Conservation (phyloP, 2,329 filamentous ascomycete species). For the Sporothrix curviconia region DNA sequence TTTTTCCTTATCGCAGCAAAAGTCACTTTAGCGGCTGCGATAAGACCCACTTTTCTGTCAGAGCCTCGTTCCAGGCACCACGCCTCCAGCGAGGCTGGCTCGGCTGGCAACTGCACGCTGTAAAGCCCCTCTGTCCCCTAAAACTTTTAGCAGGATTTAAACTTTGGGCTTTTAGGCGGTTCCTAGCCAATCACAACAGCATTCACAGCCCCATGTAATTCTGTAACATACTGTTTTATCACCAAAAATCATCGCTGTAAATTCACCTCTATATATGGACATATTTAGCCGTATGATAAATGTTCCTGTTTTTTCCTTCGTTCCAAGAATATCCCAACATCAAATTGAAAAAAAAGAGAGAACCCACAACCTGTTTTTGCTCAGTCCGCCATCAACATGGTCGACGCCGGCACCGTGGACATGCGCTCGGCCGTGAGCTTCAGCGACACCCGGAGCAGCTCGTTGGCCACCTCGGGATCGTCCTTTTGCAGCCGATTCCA, state of each 20-base stretch:
- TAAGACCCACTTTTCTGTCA: constrained; percentile 3
- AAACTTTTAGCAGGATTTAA: too few relatives aligned
- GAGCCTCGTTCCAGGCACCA: background rate
- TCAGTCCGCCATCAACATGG: constrained; percentile 20
- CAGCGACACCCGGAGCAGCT: constrained; percentile 78
- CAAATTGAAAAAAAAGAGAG: background rate
- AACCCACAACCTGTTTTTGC: background rate
- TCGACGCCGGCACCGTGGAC: constrained; percentile 30
- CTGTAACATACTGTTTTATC: too few relatives aligned
- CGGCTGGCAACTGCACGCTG: too few relatives aligned
- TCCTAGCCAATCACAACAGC: too few relatives aligned
- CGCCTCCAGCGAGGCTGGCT: too few relatives aligned
- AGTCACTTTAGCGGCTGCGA: background rate
- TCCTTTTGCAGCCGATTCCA: constrained; percentile 69
- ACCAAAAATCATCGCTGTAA: too few relatives aligned
- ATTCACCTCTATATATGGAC: too few relatives aligned
- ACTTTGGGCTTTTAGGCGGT: too few relatives aligned
- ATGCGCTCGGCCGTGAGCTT: constrained; percentile 94
- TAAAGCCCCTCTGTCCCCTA: too few relatives aligned
- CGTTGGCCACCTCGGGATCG: constrained; percentile 71
- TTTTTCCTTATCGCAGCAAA: constrained; percentile 14
- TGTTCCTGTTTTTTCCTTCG: too few relatives aligned
- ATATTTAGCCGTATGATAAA: too few relatives aligned
- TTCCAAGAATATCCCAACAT: background rate
- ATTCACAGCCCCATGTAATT: too few relatives aligned